A percentile compares a stretch with the other conserved stretches of the same genome.
phyloP scores from a whole-genome alignment of 1,284 basidiomycete species.

The Cryptococcus sp. region DNA sequence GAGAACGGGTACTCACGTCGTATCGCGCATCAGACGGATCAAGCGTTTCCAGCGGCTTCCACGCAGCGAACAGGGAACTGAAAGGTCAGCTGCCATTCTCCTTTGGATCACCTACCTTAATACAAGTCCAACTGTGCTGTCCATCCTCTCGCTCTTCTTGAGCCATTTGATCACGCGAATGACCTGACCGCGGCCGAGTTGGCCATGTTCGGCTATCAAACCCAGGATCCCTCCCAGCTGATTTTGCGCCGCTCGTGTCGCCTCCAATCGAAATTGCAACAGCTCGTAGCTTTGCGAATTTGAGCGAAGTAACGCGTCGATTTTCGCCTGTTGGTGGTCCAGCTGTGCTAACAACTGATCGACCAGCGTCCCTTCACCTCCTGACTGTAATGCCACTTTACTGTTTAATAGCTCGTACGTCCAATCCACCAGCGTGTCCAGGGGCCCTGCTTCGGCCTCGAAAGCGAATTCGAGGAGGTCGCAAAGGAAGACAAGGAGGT shows the following conservation, averaged over 20 bases:
- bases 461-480: slow-evolving; percentile 38
- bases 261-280: slow-evolving; percentile 35
- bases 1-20: slow-evolving; percentile 23
- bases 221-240: slow-evolving; percentile 38
- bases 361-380: slow-evolving; percentile 40
- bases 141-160: slow-evolving; percentile 38
- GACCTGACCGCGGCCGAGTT: slow-evolving; percentile 44
- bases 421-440: slow-evolving; percentile 35
- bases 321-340: slow-evolving; percentile 32
- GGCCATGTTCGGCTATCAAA: slow-evolving; percentile 31
- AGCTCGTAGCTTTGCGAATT: slow-evolving; percentile 38
- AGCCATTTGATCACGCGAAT: slow-evolving; percentile 47
- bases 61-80: slow-evolving; percentile 35
- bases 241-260: slow-evolving; percentile 39
- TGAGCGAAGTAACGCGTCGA: slow-evolving; percentile 27
- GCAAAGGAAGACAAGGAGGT: slow-evolving; percentile 39
- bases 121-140: slow-evolving; percentile 34
- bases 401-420: slow-evolving; percentile 35
- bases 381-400: slow-evolving; percentile 21
- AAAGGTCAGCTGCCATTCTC: neutral
- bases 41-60: slow-evolving; percentile 34
- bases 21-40: slow-evolving; percentile 26
- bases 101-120: slow-evolving; percentile 23
- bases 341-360: slow-evolving; percentile 43
- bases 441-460: slow-evolving; percentile 23